Evolutionary conservation across 1,284 basidiomycete genomes (phyloP), one percentile per base, ranked within the genome.

Genomic region (Fomitopsis pinicola): DNA sequence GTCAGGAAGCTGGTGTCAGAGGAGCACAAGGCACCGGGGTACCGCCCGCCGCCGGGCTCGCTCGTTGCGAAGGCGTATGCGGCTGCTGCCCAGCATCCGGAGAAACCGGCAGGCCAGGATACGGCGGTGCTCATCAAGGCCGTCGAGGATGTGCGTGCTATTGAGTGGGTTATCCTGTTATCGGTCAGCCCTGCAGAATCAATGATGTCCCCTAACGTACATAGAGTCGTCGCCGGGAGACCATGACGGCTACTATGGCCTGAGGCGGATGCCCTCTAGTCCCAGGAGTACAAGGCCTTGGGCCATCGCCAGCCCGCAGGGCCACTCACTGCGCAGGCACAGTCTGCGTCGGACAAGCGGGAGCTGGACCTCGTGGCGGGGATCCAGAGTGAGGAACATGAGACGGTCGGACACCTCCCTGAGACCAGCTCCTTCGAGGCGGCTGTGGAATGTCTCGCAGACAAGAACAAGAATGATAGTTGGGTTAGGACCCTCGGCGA

Each of bases 21-120:
- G 36, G 73, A 76, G 58, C 73, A 75, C 67, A 72, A 71, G 55
- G 73, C 72, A 6, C 70, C 75, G 0, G 73, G 72, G 1, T 75
- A 73, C 67, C 71, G 72, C n/a, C 73, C 74, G 12, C 75, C 75
- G 17, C 64, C 70, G 0, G 71, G 70, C 42, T 75, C 74, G 9
- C 69, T 74, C 33, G 72, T 73, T 0, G 71, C 73, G 1, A 68
- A 71, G 54, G 74, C 73, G 19, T 71, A 72, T 54, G 67, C 68
- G 5, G 66, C 60, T 5, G 66, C 60, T 5, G 73, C 75, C 1
- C 72, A 67, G 53, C 69, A 72, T 58, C 71, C 72, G 6, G 56
- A 66, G 0, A 64, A 65, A n/a, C 36, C 69, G 17, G 70, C 69
- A 30, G 19, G 63, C 5, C 58, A 71, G 9, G 64, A 63, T 9